Percentiles rank a stretch among this genome's conserved stretches.
Evolutionary conservation across 2,329 filamentous ascomycete genomes (phyloP).

Genomic region (Colletotrichum agaves): DNA sequence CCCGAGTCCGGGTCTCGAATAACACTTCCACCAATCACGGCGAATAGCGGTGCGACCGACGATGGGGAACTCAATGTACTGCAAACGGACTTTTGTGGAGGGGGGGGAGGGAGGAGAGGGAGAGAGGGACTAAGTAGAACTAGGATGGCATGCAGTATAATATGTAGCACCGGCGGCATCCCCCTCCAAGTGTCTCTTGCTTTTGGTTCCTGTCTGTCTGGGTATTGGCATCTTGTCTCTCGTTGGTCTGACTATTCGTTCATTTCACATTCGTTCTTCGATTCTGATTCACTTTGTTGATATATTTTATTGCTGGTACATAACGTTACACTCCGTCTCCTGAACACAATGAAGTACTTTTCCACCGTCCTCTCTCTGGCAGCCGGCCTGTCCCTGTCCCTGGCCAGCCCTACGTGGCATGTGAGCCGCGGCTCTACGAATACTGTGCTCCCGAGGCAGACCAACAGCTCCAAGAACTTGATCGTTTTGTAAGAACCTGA

Average conservation of each 20-base stretch:
- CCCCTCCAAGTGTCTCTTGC: neutral
- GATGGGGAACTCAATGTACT: slow-evolving; percentile 28
- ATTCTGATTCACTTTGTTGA: slow-evolving; percentile 5
- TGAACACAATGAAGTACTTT: slow-evolving; percentile 23
- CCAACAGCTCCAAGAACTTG: slow-evolving; percentile 19
- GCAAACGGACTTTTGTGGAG: too few relatives aligned
- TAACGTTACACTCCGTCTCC: neutral
- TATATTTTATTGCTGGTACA: slow-evolving; percentile 18
- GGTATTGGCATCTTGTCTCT: neutral
- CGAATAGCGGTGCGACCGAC: neutral
- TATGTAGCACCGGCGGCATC: slow-evolving; percentile 7
- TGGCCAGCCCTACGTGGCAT: slow-evolving; percentile 23
- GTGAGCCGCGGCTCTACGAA: neutral
- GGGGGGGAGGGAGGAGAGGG: too few relatives aligned
- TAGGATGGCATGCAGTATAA: slow-evolving; percentile 3
- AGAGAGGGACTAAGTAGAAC: neutral
- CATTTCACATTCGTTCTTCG: neutral
- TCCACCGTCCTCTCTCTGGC: slow-evolving; percentile 21
- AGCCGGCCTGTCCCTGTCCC: slow-evolving; percentile 29
- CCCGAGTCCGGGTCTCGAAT: neutral
- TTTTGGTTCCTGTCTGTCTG: neutral
- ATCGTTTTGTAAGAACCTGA: slow-evolving; percentile 23
- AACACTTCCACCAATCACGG: slow-evolving; percentile 31
- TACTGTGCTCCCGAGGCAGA: slow-evolving; percentile 16
- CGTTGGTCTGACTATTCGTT: slow-evolving; percentile 12